Conservation (phyloP, 139 green algal species). For the Mychonastes homosphaera region DNA sequence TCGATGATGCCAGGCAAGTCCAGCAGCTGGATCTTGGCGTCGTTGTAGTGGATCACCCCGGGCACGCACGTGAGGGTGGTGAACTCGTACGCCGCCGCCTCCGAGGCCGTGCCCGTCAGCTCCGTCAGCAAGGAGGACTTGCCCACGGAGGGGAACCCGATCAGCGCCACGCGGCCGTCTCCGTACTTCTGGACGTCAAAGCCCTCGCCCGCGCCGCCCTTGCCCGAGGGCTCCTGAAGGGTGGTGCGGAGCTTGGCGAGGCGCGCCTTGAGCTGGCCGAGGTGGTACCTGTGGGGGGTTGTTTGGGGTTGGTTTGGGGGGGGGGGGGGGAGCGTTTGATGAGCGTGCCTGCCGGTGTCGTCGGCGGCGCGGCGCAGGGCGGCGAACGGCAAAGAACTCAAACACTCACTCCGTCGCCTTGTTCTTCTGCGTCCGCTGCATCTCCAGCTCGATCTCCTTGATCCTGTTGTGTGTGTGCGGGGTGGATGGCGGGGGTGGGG, state of each 20-base stretch:
- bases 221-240: conserved; percentile 73
- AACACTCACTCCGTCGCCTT: conserved; percentile 49
- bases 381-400: neutral
- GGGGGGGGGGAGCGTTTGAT: too few relatives aligned
- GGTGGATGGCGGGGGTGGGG: neutral
- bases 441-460: conserved; percentile 96
- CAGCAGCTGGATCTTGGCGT: conserved; percentile 98
- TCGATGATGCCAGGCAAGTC: conserved; percentile 99
- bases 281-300: too few relatives aligned
- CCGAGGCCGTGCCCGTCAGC: conserved; percentile 79
- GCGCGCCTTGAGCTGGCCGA: conserved; percentile 94
- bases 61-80: conserved; percentile 97
- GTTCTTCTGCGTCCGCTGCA: conserved; percentile 96
- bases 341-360: too few relatives aligned
- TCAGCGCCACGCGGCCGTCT: conserved; percentile 87
- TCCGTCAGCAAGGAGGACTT: conserved; percentile 95
- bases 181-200: conserved; percentile 98
- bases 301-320: too few relatives aligned
- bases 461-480: conserved; percentile 48
- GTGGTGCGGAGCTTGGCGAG: conserved; percentile 93
- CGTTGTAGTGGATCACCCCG: conserved; percentile 95
- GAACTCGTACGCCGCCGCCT: conserved; percentile 96
- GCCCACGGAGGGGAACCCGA: conserved; percentile 91
- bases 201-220: conserved; percentile 66
- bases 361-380: too few relatives aligned